These are phyloP conservation scores for Candida sp. DNA, from an alignment of 1,139 yeast genomes.

Conservation along the genomic window DNA sequence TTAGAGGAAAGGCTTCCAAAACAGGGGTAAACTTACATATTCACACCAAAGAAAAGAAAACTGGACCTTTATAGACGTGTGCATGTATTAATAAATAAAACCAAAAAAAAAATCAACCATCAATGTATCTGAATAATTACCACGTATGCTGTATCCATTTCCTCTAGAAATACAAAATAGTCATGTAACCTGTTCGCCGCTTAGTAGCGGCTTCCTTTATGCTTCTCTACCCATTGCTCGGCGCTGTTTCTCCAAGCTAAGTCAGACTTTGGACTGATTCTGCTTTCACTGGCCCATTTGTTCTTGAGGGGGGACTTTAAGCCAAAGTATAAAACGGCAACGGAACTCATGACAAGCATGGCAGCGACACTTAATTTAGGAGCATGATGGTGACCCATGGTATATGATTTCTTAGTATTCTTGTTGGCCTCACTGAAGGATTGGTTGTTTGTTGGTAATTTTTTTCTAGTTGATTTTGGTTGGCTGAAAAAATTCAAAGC, in stretches of 20 bases:
- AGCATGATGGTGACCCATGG: slow-evolving; percentile 31
- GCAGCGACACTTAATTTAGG: slow-evolving; percentile 48
- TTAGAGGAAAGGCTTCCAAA: slow-evolving; percentile 12
- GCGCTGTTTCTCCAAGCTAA: slow-evolving; percentile 58
- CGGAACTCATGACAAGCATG: slow-evolving; percentile 51
- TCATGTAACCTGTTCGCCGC: too few species aligned
- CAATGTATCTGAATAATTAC: not conserved
- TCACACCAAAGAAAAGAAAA: not conserved
- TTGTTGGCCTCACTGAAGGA: too few species aligned
- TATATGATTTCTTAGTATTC: not conserved
- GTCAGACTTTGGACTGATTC: slow-evolving; percentile 54
- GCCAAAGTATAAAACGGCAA: slow-evolving; percentile 37
- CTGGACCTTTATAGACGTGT: not conserved
- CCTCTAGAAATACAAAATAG: not conserved
- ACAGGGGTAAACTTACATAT: slow-evolving; percentile 5
- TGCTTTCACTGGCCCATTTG: slow-evolving; percentile 45
- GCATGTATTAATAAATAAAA: not conserved
- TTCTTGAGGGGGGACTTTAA: slow-evolving; percentile 52
- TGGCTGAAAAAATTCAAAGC: slow-evolving; percentile 8
- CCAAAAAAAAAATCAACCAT: not conserved
- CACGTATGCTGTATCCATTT: not conserved
- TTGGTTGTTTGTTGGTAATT: not conserved
- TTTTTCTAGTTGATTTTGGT: slow-evolving; percentile 16
- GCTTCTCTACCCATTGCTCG: slow-evolving; percentile 48
- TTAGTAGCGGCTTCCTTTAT: slow-evolving; percentile 13